These are phyloP conservation scores for Penicillium desertorum DNA, from an alignment of 495 filamentous ascomycete genomes.

Conservation along the genomic window DNA sequence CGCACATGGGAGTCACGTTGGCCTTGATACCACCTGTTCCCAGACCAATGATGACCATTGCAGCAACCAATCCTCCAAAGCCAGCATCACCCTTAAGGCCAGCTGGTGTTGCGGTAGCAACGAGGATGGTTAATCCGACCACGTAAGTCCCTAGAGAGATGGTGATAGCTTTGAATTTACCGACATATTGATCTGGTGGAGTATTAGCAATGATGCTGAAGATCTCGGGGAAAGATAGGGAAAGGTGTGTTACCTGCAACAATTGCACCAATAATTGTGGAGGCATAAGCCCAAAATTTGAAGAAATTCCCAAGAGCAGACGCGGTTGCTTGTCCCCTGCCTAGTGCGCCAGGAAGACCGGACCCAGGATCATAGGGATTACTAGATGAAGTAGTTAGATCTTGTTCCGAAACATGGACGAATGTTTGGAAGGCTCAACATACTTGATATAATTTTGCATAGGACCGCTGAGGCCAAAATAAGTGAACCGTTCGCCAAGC, in stretches of 20 bases:
- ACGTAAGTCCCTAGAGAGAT: conserved; percentile 53
- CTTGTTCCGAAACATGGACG: too few species aligned
- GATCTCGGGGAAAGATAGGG: neutral
- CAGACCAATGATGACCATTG: conserved; percentile 33
- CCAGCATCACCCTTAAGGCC: conserved; percentile 7
- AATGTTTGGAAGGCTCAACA: neutral
- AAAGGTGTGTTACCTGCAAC: conserved; percentile 22
- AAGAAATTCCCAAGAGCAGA: conserved; percentile 21
- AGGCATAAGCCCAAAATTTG: conserved; percentile 34
- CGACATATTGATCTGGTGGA: conserved; percentile 30
- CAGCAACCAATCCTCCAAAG: conserved; percentile 12
- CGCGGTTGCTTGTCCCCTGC: conserved; percentile 17
- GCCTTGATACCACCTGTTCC: conserved; percentile 54
- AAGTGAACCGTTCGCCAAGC: conserved; percentile 13
- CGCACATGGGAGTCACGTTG: conserved; percentile 56
- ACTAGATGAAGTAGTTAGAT: neutral
- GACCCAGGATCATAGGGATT: conserved; percentile 19
- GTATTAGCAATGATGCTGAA: neutral
- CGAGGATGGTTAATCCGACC: conserved; percentile 59
- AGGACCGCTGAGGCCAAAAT: conserved; percentile 18
- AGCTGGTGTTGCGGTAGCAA: conserved; percentile 55
- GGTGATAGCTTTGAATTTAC: conserved; percentile 55
- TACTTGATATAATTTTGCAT: conserved; percentile 24
- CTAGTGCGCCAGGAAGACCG: conserved; percentile 17
- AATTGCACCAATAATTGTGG: conserved; percentile 38